A percentile compares a stretch with the other conserved stretches of the same genome.
Conservation (phyloP, 208 protist genomes). For the Balamuthia mandrillaris region DNA sequence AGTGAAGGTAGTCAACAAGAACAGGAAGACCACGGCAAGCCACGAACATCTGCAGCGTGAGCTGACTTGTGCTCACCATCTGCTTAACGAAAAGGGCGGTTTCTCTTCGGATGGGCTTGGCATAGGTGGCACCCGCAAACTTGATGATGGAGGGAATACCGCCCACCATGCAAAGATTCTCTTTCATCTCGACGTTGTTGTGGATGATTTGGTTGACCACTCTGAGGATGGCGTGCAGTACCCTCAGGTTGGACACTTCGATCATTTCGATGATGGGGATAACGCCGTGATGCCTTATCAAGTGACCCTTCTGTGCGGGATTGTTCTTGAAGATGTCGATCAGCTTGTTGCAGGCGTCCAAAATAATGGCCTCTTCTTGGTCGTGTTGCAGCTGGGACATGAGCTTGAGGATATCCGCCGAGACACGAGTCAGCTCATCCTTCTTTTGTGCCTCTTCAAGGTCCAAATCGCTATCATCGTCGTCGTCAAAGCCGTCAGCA, state of each 20-base stretch:
- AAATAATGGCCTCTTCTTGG: background rate
- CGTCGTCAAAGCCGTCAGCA: conserved; percentile 42
- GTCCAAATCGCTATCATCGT: conserved; percentile 40
- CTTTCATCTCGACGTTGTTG: conserved; percentile 60
- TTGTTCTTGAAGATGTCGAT: conserved; percentile 38
- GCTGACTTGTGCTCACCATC: conserved; percentile 51
- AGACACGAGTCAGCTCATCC: conserved; percentile 23
- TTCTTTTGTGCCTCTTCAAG: background rate
- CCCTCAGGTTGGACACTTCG: conserved; percentile 42
- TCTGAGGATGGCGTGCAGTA: conserved; percentile 45
- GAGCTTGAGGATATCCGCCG: conserved; percentile 11
- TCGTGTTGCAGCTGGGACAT: conserved; percentile 7
- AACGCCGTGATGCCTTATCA: conserved; percentile 67
- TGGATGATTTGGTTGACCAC: conserved; percentile 66
- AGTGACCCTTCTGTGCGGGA: conserved; percentile 47
- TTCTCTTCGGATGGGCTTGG: conserved; percentile 49
- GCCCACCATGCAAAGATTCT: conserved; percentile 73
- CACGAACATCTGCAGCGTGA: conserved; percentile 77
- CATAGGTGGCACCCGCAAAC: conserved; percentile 51
- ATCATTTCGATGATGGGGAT: conserved; percentile 73
- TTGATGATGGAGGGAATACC: conserved; percentile 69
- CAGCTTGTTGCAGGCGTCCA: conserved; percentile 43
- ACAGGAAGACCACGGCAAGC: conserved; percentile 69
- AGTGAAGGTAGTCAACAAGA: conserved; percentile 51
- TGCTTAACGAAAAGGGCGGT: conserved; percentile 60